phyloP scores from a whole-genome alignment of 768 basidiomycete genomes.

The Xanthoconium purpureum region DNA sequence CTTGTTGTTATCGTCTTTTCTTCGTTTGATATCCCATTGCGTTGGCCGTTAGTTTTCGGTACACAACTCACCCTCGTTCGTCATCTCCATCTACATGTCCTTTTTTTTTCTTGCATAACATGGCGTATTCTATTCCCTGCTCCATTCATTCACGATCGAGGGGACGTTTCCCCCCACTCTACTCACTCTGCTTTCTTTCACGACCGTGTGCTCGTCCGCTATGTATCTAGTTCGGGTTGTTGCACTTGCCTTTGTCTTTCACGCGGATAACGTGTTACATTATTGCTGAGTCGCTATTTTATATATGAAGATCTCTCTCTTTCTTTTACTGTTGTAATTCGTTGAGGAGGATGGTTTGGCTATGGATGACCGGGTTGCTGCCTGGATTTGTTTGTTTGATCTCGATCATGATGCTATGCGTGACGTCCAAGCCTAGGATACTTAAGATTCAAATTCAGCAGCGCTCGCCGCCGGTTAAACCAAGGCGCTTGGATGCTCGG shows the following conservation, averaged over 20 bases:
- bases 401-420: too few relatives aligned
- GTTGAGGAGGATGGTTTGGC: too few relatives aligned
- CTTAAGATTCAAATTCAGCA: too few relatives aligned
- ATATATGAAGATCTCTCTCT: background rate
- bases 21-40: background rate
- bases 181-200: background rate
- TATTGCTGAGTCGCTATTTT: background rate
- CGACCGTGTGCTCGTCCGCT: background rate
- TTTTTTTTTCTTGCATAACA: background rate
- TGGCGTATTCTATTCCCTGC: background rate
- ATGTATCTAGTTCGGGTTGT: background rate
- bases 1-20: conserved; percentile 3
- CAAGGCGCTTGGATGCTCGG: conserved; percentile 11
- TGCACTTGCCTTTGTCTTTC: too few relatives aligned
- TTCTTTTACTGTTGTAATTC: background rate
- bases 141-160: background rate
- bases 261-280: background rate
- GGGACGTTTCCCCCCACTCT: too few relatives aligned
- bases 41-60: background rate
- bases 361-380: too few relatives aligned
- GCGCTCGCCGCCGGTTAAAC: too few relatives aligned
- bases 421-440: too few relatives aligned
- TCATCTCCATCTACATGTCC: background rate
- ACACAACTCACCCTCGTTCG: background rate
- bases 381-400: too few relatives aligned